Evolutionary conservation across 306 rosid genomes (phyloP), one percentile per base, ranked within the genome.

Genomic region (Cicer arietinum): DNA sequence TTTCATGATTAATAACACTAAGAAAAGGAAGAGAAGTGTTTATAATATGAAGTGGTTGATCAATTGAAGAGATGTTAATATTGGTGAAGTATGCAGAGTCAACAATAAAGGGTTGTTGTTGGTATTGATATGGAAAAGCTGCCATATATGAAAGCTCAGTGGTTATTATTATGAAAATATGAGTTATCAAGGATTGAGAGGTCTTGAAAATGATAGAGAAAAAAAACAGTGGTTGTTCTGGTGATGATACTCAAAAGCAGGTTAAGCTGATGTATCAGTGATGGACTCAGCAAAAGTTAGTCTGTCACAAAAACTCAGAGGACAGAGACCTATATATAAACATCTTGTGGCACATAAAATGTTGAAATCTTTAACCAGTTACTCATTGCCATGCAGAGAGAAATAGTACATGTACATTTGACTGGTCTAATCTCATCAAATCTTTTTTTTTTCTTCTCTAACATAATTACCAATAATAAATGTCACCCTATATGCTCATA

Each of bases 121-220:
- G 87, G 79, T 75, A 71, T 35, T 82, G 89, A 80, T 64, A 74
- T 44, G 94, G 76, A 83, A 87, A 90, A 71, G 97, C 89, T 85
- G 90, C 96, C 97, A 92, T 91, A 30, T 79, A 45, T 9, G 50
- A 8, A 45, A 45, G 35, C 50, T 8, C 9, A 45, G 50, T 50
- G 52, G 35, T 25, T 25, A 25, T 25, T 0, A 25, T 80, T 8
- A 11, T 78, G 77, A 54, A 71, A 65, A 60, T 76, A 68, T 50
- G 67, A 64, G 79, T 47, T 41, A 56, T 30, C n/a, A 59, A 50
- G 37, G 46, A 2, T 40, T 41, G 45, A 69, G 54, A 66, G 35
- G 52, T 43, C 52, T 66, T 73, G 90, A 86, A 70, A 81, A 85
- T 81, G 87, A 86, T 48, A 8, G 81, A 8, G 81, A 69, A 77